These are phyloP conservation scores for Phytophthora kernoviae DNA, from an alignment of 352 stramenopile genomes.

Conservation along the genomic window DNA sequence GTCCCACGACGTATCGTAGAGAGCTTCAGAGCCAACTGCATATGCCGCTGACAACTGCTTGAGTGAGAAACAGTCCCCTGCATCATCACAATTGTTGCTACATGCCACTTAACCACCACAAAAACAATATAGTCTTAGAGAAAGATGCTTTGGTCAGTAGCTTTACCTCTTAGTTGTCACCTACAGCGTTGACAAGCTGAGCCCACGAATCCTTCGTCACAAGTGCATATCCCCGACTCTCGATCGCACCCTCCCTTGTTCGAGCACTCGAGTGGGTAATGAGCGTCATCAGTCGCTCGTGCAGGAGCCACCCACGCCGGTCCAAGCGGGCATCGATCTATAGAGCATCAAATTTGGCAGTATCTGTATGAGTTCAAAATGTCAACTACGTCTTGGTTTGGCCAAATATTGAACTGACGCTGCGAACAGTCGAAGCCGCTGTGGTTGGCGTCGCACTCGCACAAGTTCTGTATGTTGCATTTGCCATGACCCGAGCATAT, in stretches of 20 bases:
- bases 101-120: slow-evolving; percentile 51
- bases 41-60: slow-evolving; percentile 52
- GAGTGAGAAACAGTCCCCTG: slow-evolving; percentile 73
- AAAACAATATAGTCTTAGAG: no score
- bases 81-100: slow-evolving; percentile 40
- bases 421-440: slow-evolving; percentile 69
- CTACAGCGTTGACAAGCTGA: slow-evolving; percentile 70
- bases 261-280: slow-evolving; percentile 77
- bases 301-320: slow-evolving; percentile 64
- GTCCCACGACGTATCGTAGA: slow-evolving; percentile 68
- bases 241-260: slow-evolving; percentile 77
- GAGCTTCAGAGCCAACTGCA: slow-evolving; percentile 49
- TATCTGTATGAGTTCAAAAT: no score
- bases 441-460: slow-evolving; percentile 57
- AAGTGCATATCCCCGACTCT: slow-evolving; percentile 52
- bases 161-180: no score
- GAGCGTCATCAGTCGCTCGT: slow-evolving; percentile 53
- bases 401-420: slow-evolving; percentile 25
- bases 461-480: slow-evolving; percentile 55
- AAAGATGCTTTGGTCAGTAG: no score
- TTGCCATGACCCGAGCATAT: slow-evolving; percentile 65
- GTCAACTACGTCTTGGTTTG: no score
- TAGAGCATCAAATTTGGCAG: neutral
- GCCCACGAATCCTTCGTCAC: slow-evolving; percentile 73
- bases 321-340: slow-evolving; percentile 54